These are phyloP conservation scores for Botrytis tulipae DNA, from an alignment of 2,329 filamentous ascomycete species.

Conservation along the genomic window DNA sequence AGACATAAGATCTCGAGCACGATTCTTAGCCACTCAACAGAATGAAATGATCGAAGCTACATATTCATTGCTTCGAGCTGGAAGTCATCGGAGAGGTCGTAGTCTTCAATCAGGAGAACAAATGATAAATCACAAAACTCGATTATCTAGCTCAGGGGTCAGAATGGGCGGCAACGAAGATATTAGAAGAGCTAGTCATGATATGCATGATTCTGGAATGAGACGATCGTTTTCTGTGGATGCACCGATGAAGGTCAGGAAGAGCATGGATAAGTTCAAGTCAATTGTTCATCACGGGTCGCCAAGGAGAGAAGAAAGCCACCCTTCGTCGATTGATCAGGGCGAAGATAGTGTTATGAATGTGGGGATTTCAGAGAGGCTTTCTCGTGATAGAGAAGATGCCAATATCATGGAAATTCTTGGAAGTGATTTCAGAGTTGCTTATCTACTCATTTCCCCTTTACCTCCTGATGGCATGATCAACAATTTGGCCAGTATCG, in stretches of 20 bases:
- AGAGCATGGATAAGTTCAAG: constrained; percentile 43
- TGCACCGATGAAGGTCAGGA: constrained; percentile 40
- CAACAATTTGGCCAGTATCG: constrained; percentile 60
- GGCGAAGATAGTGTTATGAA: background rate
- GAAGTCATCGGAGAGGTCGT: constrained; percentile 23
- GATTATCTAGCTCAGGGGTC: constrained; percentile 30
- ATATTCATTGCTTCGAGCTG: constrained; percentile 25
- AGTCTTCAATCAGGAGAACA: constrained; percentile 27
- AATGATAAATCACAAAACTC: constrained; percentile 24
- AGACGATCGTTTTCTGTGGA: constrained; percentile 35
- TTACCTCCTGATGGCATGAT: constrained; percentile 53
- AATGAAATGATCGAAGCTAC: constrained; percentile 38
- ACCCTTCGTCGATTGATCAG: background rate
- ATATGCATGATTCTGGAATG: constrained; percentile 30
- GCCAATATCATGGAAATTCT: constrained; percentile 10
- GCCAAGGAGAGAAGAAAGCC: background rate
- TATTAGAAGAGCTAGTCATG: constrained; percentile 40
- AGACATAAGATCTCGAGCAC: constrained; percentile 69
- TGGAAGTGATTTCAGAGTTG: constrained; percentile 40
- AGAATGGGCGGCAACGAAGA: constrained; percentile 39
- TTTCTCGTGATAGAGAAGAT: background rate
- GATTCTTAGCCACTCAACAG: constrained; percentile 64
- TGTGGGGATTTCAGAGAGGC: background rate
- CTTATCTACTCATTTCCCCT: constrained; percentile 68
- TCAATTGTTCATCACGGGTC: constrained; percentile 30